These are phyloP conservation scores for Sporisorium scitamineum DNA, from an alignment of 1,284 basidiomycete species.

Conservation along the genomic window DNA sequence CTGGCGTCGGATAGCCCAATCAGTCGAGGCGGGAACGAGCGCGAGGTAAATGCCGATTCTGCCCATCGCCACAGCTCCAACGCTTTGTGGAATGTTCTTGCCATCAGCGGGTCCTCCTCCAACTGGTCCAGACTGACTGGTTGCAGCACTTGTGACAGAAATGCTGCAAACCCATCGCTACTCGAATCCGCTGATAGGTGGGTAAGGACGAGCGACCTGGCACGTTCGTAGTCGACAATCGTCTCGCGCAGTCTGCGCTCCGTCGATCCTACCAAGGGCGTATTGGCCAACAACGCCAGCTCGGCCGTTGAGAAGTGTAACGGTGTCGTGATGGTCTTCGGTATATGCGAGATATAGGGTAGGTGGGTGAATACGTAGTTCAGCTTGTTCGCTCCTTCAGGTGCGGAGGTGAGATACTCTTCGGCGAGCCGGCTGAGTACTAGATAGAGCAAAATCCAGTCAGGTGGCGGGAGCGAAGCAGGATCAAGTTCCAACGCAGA, in stretches of 20 bases:
- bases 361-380: constrained; percentile 17
- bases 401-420: background rate
- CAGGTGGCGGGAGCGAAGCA: constrained; percentile 4
- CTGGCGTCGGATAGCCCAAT: constrained; percentile 4
- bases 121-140: background rate
- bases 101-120: constrained; percentile 5
- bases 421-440: constrained; percentile 16
- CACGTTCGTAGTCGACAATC: constrained; percentile 15
- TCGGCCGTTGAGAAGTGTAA: constrained; percentile 46
- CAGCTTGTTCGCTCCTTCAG: background rate
- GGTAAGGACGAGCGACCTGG: background rate
- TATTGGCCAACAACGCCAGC: constrained; percentile 37
- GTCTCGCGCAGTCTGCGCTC: constrained; percentile 32
- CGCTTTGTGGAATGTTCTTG: constrained; percentile 14
- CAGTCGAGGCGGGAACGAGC: constrained; percentile 60
- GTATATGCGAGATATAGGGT: constrained; percentile 51
- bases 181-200: background rate
- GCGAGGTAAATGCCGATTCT: constrained; percentile 47
- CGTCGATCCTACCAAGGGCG: constrained; percentile 48
- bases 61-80: constrained; percentile 58
- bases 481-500: background rate
- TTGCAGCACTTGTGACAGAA: background rate
- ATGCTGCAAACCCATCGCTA: background rate
- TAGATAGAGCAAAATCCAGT: constrained; percentile 50
- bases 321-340: constrained; percentile 40